Conservation (phyloP, 2,329 filamentous ascomycete species). For the Alternaria novae-zelandiae region DNA sequence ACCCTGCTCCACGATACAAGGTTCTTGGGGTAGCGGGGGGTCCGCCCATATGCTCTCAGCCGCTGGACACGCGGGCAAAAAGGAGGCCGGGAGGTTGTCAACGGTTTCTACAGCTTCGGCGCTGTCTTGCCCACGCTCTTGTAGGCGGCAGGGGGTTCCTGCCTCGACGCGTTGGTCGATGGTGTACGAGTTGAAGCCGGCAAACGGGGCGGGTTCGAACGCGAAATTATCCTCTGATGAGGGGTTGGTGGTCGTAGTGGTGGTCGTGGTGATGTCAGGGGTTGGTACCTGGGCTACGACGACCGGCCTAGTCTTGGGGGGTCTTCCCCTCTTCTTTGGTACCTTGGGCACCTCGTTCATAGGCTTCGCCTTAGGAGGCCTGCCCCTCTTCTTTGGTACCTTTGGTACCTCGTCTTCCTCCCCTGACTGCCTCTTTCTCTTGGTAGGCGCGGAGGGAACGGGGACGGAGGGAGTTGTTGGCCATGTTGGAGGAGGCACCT, state of each 20-base stretch:
- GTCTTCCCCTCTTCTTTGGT: neutral
- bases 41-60: neutral
- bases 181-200: neutral
- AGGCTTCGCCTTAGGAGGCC: neutral
- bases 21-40: neutral
- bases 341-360: neutral
- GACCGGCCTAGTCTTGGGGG: neutral
- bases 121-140: neutral
- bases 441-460: neutral
- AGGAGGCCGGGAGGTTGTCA: neutral
- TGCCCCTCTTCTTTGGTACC: neutral
- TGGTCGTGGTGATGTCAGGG: neutral
- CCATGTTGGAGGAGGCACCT: neutral
- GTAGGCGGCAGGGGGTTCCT: neutral
- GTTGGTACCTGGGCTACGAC: neutral
- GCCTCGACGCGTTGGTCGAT: neutral
- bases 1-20: neutral
- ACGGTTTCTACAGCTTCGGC: neutral
- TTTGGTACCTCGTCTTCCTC: neutral
- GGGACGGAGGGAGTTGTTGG: neutral
- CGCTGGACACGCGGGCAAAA: neutral
- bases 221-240: neutral
- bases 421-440: neutral
- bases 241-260: neutral
- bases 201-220: neutral